Percentiles rank a stretch among this genome's conserved stretches.
phyloP scores from a whole-genome alignment of 768 basidiomycete species.

The Clathrus columnatus region DNA sequence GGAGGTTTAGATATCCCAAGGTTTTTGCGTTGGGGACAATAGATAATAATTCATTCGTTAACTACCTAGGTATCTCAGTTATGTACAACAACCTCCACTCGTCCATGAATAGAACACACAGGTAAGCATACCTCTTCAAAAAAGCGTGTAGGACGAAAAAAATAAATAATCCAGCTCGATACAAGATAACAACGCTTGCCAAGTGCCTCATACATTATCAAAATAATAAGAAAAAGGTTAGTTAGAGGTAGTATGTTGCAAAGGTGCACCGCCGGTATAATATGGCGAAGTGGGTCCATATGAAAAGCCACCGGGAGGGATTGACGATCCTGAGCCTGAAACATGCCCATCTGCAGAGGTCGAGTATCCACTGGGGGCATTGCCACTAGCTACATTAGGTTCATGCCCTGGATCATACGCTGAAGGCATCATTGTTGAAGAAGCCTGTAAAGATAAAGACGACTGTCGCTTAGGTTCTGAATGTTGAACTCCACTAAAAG shows the following conservation, averaged over 20 bases:
- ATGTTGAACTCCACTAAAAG: too few species aligned
- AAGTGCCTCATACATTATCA: too few species aligned
- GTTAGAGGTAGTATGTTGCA: not conserved
- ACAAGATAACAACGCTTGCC: not conserved
- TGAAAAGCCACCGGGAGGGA: not conserved
- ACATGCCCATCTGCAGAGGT: not conserved
- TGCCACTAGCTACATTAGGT: too few species aligned
- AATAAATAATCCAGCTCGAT: not conserved
- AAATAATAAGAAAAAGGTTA: not conserved
- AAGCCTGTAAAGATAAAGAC: not conserved
- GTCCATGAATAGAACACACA: too few species aligned
- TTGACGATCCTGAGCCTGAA: not conserved
- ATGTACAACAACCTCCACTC: too few species aligned
- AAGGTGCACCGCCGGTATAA: not conserved
- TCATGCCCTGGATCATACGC: not conserved
- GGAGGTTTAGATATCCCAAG: too few species aligned
- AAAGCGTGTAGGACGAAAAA: too few species aligned
- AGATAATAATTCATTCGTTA: too few species aligned
- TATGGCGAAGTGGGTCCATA: not conserved
- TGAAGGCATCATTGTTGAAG: not conserved
- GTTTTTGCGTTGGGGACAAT: too few species aligned
- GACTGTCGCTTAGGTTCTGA: not conserved
- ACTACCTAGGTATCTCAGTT: too few species aligned
- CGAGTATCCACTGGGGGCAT: not conserved
- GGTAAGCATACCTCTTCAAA: too few species aligned